These are phyloP conservation scores for Plantago coronopus DNA, from an alignment of 305 asterid species.

Conservation along the genomic window DNA sequence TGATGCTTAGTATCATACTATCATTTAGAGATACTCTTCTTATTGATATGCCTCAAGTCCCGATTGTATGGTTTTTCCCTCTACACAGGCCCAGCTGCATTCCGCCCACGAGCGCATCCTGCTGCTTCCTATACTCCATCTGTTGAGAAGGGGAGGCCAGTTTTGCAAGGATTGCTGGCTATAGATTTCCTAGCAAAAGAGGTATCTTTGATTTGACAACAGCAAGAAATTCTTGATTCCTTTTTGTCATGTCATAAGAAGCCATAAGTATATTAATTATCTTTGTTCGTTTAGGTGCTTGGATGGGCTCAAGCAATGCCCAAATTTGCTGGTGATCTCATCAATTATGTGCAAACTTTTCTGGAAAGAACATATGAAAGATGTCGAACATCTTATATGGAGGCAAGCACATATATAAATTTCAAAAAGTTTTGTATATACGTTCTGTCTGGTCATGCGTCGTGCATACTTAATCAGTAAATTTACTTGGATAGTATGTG, in stretches of 20 bases:
- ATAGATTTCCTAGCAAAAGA: constrained; percentile 95
- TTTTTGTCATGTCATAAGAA: constrained; percentile 18
- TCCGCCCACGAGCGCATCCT: constrained; percentile 91
- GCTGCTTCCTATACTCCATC: constrained; percentile 68
- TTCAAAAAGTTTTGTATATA: constrained; percentile 16
- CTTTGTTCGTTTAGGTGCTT: constrained; percentile 59
- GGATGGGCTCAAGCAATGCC: constrained; percentile 99
- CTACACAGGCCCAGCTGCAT: constrained; percentile 92
- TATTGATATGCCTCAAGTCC: constrained; percentile 17
- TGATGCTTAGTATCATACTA: constrained; percentile 12
- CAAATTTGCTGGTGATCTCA: constrained; percentile 83
- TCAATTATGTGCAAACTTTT: constrained; percentile 86
- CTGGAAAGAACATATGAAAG: constrained; percentile 98
- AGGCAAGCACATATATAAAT: constrained; percentile 41
- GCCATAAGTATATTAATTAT: constrained; percentile 16
- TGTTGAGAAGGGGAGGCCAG: constrained; percentile 89
- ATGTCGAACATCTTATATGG: constrained; percentile 98
- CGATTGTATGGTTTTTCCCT: constrained; percentile 21
- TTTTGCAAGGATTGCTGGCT: constrained; percentile 94
- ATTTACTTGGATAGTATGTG: too few relatives aligned
- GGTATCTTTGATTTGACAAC: constrained; percentile 40
- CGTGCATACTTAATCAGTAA: too few relatives aligned
- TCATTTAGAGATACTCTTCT: constrained; percentile 16
- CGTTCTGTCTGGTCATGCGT: not conserved
- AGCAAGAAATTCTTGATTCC: constrained; percentile 6